These are phyloP conservation scores for Drechslerella stenobrocha DNA, from an alignment of 2,329 filamentous ascomycete genomes.

Conservation along the genomic window DNA sequence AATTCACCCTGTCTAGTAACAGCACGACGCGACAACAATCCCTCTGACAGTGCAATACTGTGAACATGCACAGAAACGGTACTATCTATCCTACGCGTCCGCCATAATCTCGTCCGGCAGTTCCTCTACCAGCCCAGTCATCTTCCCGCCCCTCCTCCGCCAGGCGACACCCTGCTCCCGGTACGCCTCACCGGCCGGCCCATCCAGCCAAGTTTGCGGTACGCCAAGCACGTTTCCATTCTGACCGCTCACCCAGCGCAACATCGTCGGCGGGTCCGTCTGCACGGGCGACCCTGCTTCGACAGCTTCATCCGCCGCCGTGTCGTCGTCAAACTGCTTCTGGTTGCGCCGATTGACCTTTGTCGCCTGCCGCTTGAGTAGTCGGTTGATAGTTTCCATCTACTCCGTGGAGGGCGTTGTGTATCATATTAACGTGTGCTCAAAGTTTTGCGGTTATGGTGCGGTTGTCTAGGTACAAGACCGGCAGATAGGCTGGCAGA, in stretches of 20 bases:
- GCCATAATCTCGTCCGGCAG: constrained; percentile 32
- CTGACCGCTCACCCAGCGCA: constrained; percentile 72
- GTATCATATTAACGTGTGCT: no score
- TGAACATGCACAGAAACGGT: no score
- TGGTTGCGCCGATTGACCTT: constrained; percentile 63
- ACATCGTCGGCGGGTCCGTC: constrained; percentile 65
- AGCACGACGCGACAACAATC: no score
- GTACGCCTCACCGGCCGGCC: constrained; percentile 65
- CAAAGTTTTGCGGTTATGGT: no score
- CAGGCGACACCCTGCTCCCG: constrained; percentile 55
- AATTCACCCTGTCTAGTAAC: no score
- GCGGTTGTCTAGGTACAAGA: background rate
- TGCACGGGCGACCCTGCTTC: constrained; percentile 56
- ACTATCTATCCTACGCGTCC: constrained; percentile 15
- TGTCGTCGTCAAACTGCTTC: constrained; percentile 57
- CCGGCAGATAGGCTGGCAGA: background rate
- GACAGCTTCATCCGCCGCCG: constrained; percentile 55
- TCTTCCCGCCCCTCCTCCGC: constrained; percentile 54
- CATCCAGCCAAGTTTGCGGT: constrained; percentile 68
- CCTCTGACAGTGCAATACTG: no score
- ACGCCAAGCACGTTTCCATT: constrained; percentile 67
- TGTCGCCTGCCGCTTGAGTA: constrained; percentile 81
- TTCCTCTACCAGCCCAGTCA: constrained; percentile 54
- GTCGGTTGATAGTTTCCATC: constrained; percentile 90
- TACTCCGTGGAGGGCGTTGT: constrained; percentile 55